These are phyloP conservation scores for Schoenoplectus tabernaemontani DNA, from an alignment of 202 grass and related monocot genomes.

Conservation along the genomic window DNA sequence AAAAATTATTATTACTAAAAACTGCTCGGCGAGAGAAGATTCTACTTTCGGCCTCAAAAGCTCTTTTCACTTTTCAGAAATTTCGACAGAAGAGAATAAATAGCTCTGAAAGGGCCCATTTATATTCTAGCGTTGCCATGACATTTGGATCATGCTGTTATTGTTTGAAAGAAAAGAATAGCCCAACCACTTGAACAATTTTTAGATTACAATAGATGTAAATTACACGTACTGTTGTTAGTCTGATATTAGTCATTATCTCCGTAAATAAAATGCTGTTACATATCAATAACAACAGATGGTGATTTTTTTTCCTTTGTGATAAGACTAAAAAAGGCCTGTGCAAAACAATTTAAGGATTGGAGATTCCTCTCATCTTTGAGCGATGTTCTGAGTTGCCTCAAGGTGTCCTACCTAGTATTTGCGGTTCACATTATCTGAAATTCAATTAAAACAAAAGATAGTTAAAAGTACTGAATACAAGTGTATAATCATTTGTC, in stretches of 20 bases:
- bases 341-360: neutral
- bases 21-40: neutral
- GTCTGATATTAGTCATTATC: neutral
- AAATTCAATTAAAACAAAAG: neutral
- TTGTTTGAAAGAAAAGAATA: neutral
- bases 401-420: neutral
- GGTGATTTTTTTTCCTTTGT: neutral
- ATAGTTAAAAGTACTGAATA: neutral
- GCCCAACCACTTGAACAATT: neutral
- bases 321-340: neutral
- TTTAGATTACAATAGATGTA: neutral
- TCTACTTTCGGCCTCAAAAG: neutral
- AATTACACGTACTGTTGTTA: neutral
- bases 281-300: neutral
- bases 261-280: neutral
- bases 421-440: constrained; percentile 13
- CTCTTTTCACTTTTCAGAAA: neutral
- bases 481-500: neutral
- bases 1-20: too few relatives aligned
- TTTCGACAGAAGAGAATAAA: neutral
- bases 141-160: neutral
- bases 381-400: neutral
- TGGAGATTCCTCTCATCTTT: neutral
- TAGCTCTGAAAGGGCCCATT: neutral
- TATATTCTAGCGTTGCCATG: neutral